Percentiles rank a stretch among this genome's conserved stretches.
Evolutionary conservation across 2,329 filamentous ascomycete genomes (phyloP).

Genomic region (Chrysoporthe deuterocubensis): DNA sequence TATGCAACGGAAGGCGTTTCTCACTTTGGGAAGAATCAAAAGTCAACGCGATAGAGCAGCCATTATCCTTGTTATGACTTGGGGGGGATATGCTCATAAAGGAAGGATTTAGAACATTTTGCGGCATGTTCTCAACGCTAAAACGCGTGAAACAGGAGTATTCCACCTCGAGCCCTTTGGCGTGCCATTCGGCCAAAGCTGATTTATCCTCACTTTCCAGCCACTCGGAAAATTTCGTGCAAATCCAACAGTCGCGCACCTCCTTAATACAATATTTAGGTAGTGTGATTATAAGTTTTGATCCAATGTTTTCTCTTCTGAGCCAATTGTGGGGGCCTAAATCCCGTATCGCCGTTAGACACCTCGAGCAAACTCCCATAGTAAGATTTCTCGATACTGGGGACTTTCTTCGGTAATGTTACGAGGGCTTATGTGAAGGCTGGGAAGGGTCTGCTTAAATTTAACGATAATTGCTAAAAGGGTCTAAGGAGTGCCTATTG

Average conservation of each 20-base stretch:
- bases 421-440: too few species aligned
- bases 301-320: neutral
- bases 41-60: neutral
- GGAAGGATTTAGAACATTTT: neutral
- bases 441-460: too few species aligned
- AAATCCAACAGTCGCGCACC: slow-evolving; percentile 2
- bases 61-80: neutral
- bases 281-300: neutral
- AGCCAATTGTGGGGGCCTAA: neutral
- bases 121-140: neutral
- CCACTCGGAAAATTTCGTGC: neutral
- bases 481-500: too few species aligned
- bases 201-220: neutral
- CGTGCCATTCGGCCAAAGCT: neutral
- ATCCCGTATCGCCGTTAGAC: neutral
- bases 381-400: neutral
- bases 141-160: neutral
- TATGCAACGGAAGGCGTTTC: neutral
- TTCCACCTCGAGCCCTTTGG: neutral
- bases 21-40: neutral
- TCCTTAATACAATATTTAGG: neutral
- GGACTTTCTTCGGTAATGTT: neutral
- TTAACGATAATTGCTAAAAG: too few species aligned
- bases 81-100: neutral
- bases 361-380: neutral